A percentile compares a stretch with the other conserved stretches of the same genome.
Conservation (phyloP, 495 filamentous ascomycete species). For the Penicillium crystallinum region DNA sequence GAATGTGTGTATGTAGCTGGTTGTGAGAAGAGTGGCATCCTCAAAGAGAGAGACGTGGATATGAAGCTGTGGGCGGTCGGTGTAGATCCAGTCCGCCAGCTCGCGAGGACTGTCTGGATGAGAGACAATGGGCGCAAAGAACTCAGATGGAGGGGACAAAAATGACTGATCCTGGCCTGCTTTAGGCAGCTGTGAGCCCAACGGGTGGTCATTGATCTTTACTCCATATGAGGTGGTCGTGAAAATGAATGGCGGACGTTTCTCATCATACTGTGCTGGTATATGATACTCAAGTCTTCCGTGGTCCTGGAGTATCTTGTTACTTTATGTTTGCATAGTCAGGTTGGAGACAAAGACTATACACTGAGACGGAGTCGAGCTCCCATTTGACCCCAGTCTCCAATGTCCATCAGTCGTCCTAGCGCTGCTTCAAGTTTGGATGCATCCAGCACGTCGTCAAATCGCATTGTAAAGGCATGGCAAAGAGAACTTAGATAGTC, state of each 20-base stretch:
- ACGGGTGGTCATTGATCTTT: constrained; percentile 24
- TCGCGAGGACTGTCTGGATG: constrained; percentile 15
- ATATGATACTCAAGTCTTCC: constrained; percentile 42
- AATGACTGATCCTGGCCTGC: constrained; percentile 11
- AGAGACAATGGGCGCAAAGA: constrained; percentile 18
- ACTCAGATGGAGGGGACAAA: constrained; percentile 18
- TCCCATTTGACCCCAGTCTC: constrained; percentile 43
- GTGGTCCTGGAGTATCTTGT: constrained; percentile 5
- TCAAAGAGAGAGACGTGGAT: constrained; percentile 44
- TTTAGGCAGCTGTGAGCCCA: constrained; percentile 14
- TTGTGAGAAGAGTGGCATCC: constrained; percentile 43
- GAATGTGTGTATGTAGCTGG: constrained; percentile 42
- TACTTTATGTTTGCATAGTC: background rate
- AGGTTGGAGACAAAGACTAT: background rate
- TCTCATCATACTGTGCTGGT: constrained; percentile 26
- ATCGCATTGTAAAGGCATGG: constrained; percentile 25
- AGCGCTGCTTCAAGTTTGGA: constrained; percentile 35
- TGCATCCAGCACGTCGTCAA: constrained; percentile 46
- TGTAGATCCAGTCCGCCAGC: constrained; percentile 37
- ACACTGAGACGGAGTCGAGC: constrained; percentile 37
- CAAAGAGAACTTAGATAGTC: constrained; percentile 11
- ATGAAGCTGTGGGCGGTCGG: constrained; percentile 42
- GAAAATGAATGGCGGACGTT: constrained; percentile 30
- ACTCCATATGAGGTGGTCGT: constrained; percentile 23
- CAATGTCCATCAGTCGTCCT: constrained; percentile 28